Evolutionary conservation across 306 rosid genomes (phyloP).

Genomic region (Vicia villosa): DNA sequence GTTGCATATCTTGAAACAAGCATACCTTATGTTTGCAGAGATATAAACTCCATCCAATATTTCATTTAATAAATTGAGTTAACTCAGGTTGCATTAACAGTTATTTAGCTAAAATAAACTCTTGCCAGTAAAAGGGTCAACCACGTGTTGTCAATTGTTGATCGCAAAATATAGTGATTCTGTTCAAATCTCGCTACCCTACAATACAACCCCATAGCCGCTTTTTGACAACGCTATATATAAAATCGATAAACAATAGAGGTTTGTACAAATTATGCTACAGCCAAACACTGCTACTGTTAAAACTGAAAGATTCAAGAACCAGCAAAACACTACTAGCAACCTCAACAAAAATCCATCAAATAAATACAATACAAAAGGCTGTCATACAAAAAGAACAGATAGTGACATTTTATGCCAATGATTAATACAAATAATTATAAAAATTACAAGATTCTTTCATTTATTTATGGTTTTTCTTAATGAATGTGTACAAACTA

Average conservation of each 20-base stretch:
- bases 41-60: too few species aligned
- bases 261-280: not conserved
- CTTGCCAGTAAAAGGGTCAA: not conserved
- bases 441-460: too few species aligned
- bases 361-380: not conserved
- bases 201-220: not conserved
- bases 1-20: not conserved
- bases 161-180: not conserved
- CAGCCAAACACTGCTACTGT: not conserved
- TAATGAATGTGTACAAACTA: too few species aligned
- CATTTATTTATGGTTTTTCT: too few species aligned
- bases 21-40: too few species aligned
- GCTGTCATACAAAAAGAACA: not conserved
- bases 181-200: not conserved
- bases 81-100: slow-evolving; percentile 4
- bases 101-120: slow-evolving; percentile 8
- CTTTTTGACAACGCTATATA: not conserved
- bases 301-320: not conserved
- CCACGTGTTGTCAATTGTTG: not conserved
- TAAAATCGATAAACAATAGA: not conserved
- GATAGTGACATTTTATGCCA: not conserved
- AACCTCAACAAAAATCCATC: not conserved
- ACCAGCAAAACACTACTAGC: slow-evolving; percentile 4
- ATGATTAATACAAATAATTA: too few species aligned
- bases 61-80: not conserved